A percentile compares a stretch with the other conserved stretches of the same genome.
These are phyloP conservation scores for Phytophthora cryptogea DNA, from an alignment of 352 stramenopile genomes.

Conservation along the genomic window DNA sequence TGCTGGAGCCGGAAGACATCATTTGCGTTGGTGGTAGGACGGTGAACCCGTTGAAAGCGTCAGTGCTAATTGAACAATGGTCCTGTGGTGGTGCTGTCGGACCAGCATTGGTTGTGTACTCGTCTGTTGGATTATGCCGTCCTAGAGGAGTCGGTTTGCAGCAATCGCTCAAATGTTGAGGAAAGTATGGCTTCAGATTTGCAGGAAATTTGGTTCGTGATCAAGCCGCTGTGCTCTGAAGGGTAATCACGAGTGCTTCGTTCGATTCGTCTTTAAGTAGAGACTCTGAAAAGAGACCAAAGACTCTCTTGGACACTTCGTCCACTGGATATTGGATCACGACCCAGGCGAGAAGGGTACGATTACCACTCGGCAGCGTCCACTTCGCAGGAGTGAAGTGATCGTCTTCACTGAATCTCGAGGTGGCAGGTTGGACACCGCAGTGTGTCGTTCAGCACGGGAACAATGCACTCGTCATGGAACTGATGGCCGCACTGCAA, in stretches of 20 bases:
- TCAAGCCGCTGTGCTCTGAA: slow-evolving; percentile 4
- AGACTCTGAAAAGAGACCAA: not conserved
- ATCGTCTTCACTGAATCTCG: slow-evolving; percentile 33
- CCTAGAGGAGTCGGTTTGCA: not conserved
- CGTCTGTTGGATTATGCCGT: slow-evolving; percentile 30
- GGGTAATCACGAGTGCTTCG: slow-evolving; percentile 20
- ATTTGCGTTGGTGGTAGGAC: not conserved
- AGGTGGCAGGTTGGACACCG: slow-evolving; percentile 38
- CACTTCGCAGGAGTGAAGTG: not conserved
- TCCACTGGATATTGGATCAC: slow-evolving; percentile 12
- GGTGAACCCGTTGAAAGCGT: not conserved
- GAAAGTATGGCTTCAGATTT: slow-evolving; percentile 22
- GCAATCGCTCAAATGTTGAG: slow-evolving; percentile 16
- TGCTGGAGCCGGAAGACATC: slow-evolving; percentile 28
- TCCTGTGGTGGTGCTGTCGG: slow-evolving; percentile 11
- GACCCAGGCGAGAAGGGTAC: not conserved
- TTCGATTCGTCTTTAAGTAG: slow-evolving; percentile 13
- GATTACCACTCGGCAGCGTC: slow-evolving; percentile 5
- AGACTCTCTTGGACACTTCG: slow-evolving; percentile 4
- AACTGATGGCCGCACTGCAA: slow-evolving; percentile 43
- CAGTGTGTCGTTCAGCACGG: slow-evolving; percentile 40
- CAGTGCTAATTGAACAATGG: slow-evolving; percentile 23
- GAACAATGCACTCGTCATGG: slow-evolving; percentile 49
- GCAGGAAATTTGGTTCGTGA: slow-evolving; percentile 1
- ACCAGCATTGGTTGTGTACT: slow-evolving; percentile 15